Evolutionary conservation across 495 filamentous ascomycete species (phyloP).

Genomic region (Aspergillus sparsus): DNA sequence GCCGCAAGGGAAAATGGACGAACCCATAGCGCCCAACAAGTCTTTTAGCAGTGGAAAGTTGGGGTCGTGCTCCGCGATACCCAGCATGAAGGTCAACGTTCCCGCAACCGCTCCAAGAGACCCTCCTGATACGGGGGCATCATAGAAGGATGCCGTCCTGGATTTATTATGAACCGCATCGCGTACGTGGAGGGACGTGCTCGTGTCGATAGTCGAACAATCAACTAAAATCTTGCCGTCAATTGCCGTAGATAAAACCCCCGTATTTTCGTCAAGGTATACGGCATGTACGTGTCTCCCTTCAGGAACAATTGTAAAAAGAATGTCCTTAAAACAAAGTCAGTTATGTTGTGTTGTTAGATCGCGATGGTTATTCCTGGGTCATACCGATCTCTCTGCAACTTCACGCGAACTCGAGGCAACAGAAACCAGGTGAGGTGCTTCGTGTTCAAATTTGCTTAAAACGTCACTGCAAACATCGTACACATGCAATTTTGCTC

Average conservation of each 20-base stretch:
- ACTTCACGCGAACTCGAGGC: conserved; percentile 39
- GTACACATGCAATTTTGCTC: conserved; percentile 38
- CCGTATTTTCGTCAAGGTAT: conserved; percentile 43
- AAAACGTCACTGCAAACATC: conserved; percentile 38
- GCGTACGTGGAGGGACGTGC: conserved; percentile 39
- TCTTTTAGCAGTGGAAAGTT: conserved; percentile 31
- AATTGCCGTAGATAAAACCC: conserved; percentile 35
- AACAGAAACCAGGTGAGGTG: conserved; percentile 20
- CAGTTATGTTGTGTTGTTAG: conserved; percentile 1
- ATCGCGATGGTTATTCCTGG: not conserved
- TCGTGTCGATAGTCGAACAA: conserved; percentile 49
- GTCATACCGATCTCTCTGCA: conserved; percentile 43
- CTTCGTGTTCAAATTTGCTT: conserved; percentile 30
- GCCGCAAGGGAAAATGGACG: conserved; percentile 52
- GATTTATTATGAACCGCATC: conserved; percentile 25
- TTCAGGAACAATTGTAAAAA: conserved; percentile 68
- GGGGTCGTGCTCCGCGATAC: conserved; percentile 35
- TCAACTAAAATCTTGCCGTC: conserved; percentile 40
- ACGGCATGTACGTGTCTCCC: conserved; percentile 62
- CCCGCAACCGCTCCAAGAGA: conserved; percentile 48
- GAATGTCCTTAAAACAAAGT: conserved; percentile 45
- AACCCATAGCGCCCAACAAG: conserved; percentile 49
- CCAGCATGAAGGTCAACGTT: conserved; percentile 53
- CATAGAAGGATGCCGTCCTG: conserved; percentile 39
- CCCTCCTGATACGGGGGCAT: conserved; percentile 49